phyloP scores from a whole-genome alignment of 2,329 filamentous ascomycete genomes.

The Fusarium redolens region DNA sequence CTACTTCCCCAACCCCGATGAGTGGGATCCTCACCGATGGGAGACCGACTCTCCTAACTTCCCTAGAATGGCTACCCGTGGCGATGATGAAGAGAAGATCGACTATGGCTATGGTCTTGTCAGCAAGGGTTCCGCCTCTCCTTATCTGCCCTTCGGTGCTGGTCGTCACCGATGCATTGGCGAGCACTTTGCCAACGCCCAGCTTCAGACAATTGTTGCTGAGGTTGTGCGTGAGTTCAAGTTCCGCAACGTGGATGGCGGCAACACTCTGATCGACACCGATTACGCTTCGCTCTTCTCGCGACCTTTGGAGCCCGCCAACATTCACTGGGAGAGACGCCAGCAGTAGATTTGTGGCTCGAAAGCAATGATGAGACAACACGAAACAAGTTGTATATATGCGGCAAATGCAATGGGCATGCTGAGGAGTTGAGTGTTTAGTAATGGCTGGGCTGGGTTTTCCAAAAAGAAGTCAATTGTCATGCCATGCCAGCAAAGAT shows the following conservation, averaged over 20 bases:
- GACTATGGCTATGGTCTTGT: conserved; percentile 96
- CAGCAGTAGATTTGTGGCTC: conserved; percentile 54
- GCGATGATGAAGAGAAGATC: conserved; percentile 78
- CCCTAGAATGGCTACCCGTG: conserved; percentile 56
- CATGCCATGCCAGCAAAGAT: conserved; percentile 35
- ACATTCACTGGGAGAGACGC: conserved; percentile 80
- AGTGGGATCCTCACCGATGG: conserved; percentile 95
- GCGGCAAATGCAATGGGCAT: conserved; percentile 40
- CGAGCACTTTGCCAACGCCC: conserved; percentile 94
- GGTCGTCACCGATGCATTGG: conserved; percentile 95
- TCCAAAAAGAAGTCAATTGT: conserved; percentile 39
- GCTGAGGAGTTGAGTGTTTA: conserved; percentile 43
- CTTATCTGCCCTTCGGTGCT: conserved; percentile 94
- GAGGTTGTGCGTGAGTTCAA: conserved; percentile 83
- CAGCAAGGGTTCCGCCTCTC: conserved; percentile 88
- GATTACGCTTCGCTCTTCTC: conserved; percentile 80
- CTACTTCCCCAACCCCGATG: conserved; percentile 83
- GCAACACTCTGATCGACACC: conserved; percentile 73
- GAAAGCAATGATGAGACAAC: conserved; percentile 25
- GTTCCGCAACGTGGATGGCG: conserved; percentile 80
- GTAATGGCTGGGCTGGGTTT: conserved; percentile 42
- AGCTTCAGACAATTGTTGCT: conserved; percentile 86
- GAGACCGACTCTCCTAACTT: conserved; percentile 71
- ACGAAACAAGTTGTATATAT: conserved; percentile 44
- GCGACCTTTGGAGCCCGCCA: conserved; percentile 75